phyloP scores from a whole-genome alignment of 805 yeast species.

The Saitoella complicata region DNA sequence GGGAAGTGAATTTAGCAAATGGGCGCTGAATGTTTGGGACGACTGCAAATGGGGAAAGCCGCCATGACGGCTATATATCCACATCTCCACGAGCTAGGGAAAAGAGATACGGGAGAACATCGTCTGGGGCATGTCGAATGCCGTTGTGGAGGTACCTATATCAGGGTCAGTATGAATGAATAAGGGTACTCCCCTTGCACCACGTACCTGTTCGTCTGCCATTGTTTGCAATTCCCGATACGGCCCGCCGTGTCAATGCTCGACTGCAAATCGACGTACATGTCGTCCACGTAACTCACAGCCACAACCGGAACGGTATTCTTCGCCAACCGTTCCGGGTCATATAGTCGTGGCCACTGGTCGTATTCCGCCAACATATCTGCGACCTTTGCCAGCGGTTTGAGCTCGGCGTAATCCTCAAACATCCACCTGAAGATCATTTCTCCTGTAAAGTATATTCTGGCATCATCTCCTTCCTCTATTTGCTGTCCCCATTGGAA shows the following conservation, averaged over 20 bases:
- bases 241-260: slow-evolving; percentile 23
- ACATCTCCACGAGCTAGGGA: not conserved
- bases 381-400: slow-evolving; percentile 27
- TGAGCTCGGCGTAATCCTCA: slow-evolving; percentile 32
- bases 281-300: slow-evolving; percentile 15
- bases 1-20: slow-evolving; percentile 1
- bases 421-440: slow-evolving; percentile 36
- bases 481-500: slow-evolving; percentile 15
- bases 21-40: not conserved
- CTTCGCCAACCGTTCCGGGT: slow-evolving; percentile 18
- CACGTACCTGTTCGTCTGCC: slow-evolving; percentile 26
- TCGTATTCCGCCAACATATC: slow-evolving; percentile 15
- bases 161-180: too few relatives aligned
- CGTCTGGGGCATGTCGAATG: too few relatives aligned
- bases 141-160: too few relatives aligned
- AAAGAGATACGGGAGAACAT: not conserved
- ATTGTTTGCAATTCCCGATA: slow-evolving; percentile 25
- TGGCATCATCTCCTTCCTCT: slow-evolving; percentile 4
- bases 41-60: not conserved
- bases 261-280: slow-evolving; percentile 29
- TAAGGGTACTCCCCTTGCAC: too few relatives aligned
- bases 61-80: not conserved
- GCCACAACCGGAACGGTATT: slow-evolving; percentile 13
- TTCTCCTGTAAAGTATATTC: slow-evolving; percentile 37
- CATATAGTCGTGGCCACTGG: slow-evolving; percentile 27